These are phyloP conservation scores for Phytophthora cryptogea DNA, from an alignment of 352 stramenopile species.

Conservation along the genomic window DNA sequence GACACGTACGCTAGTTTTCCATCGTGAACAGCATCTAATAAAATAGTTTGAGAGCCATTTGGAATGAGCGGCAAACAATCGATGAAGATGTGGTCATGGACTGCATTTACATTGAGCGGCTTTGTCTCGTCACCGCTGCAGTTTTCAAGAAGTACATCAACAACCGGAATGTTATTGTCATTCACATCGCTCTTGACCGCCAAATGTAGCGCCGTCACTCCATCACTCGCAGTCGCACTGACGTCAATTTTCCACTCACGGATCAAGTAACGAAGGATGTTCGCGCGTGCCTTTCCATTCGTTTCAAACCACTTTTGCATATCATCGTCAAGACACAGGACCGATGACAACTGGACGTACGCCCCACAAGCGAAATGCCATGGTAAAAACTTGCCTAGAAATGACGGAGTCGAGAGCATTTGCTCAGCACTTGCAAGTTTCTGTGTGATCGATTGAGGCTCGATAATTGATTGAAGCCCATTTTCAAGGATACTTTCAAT, in stretches of 20 bases:
- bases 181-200: conserved; percentile 53
- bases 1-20: conserved; percentile 50
- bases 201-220: conserved; percentile 52
- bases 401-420: conserved; percentile 37
- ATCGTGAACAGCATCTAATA: conserved; percentile 11
- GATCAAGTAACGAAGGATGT: conserved; percentile 46
- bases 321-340: conserved; percentile 52
- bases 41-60: conserved; percentile 27
- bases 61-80: conserved; percentile 44
- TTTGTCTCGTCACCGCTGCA: not conserved
- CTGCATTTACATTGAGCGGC: conserved; percentile 48
- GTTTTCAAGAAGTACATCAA: conserved; percentile 50
- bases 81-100: conserved; percentile 62
- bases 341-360: conserved; percentile 37
- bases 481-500: conserved; percentile 62
- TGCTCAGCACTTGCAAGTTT: conserved; percentile 39
- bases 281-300: conserved; percentile 46
- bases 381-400: conserved; percentile 45
- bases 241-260: conserved; percentile 45
- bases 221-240: conserved; percentile 26
- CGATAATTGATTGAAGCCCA: conserved; percentile 40
- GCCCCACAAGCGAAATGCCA: conserved; percentile 73
- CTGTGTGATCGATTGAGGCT: conserved; percentile 40
- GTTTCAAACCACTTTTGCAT: conserved; percentile 41
- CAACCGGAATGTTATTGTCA: conserved; percentile 49